Evolutionary conservation across 768 basidiomycete genomes (phyloP).

Genomic region (Auricularia heimuer): DNA sequence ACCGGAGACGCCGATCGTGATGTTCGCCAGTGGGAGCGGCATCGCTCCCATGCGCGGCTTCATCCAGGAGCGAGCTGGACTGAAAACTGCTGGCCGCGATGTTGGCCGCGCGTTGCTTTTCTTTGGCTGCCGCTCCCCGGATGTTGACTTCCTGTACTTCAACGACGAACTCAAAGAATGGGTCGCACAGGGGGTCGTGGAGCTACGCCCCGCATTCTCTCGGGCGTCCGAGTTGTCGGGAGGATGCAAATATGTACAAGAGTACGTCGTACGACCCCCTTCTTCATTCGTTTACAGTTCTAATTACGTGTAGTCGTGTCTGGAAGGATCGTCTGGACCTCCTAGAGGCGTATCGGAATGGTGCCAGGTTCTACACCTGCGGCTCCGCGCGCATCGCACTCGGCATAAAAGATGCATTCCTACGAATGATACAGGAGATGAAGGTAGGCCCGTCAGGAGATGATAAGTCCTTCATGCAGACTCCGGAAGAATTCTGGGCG

Average conservation of each 20-base stretch:
- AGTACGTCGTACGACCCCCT: constrained; percentile 18
- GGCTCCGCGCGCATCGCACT: constrained; percentile 31
- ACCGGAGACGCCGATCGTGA: constrained; percentile 29
- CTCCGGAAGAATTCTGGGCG: constrained; percentile 20
- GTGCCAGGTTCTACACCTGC: constrained; percentile 36
- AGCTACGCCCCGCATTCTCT: constrained; percentile 37
- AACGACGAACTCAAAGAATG: constrained; percentile 34
- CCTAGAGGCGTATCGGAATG: constrained; percentile 20
- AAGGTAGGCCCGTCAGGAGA: too few relatives aligned
- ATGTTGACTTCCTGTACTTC: constrained; percentile 34
- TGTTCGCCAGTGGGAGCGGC: constrained; percentile 39
- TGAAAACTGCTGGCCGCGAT: constrained; percentile 33
- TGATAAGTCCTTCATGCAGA: constrained; percentile 6
- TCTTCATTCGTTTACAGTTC: neutral
- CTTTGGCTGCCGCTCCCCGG: constrained; percentile 36
- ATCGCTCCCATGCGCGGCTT: constrained; percentile 43
- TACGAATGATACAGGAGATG: constrained; percentile 25
- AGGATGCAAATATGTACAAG: constrained; percentile 31
- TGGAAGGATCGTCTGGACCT: constrained; percentile 34
- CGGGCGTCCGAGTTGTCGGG: constrained; percentile 18
- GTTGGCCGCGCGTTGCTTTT: constrained; percentile 34
- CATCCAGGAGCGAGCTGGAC: constrained; percentile 39
- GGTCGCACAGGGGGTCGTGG: constrained; percentile 32
- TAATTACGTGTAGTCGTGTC: constrained; percentile 24
- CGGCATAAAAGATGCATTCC: constrained; percentile 28